A percentile compares a stretch with the other conserved stretches of the same genome.
Evolutionary conservation across 768 basidiomycete genomes (phyloP).

Genomic region (Paxillus involutus): DNA sequence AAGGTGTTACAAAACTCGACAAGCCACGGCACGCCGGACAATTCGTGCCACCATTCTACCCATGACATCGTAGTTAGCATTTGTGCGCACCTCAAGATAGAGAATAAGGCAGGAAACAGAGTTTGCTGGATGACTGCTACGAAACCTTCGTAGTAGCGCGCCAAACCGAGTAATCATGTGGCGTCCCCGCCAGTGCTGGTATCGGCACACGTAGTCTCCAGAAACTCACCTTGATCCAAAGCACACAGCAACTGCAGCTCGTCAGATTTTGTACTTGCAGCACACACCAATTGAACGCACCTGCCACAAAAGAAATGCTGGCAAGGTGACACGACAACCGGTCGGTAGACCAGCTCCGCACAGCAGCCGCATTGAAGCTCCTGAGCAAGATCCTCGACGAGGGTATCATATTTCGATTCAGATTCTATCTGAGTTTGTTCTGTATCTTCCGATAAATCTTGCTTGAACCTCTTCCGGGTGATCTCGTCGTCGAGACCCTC

Average conservation of each 20-base stretch:
- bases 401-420: conserved; percentile 23
- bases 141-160: neutral
- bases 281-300: conserved; percentile 36
- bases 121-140: neutral
- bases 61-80: conserved; percentile 15
- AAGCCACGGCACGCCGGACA: conserved; percentile 78
- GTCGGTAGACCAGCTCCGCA: conserved; percentile 76
- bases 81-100: neutral
- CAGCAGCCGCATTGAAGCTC: conserved; percentile 88
- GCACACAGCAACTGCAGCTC: conserved; percentile 62
- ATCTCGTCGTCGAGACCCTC: conserved; percentile 45
- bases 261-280: conserved; percentile 42
- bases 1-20: conserved; percentile 70
- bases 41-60: conserved; percentile 79
- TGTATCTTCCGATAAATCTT: conserved; percentile 32
- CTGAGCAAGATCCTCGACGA: conserved; percentile 64
- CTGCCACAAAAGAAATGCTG: conserved; percentile 93
- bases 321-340: conserved; percentile 80
- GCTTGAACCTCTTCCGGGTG: conserved; percentile 63
- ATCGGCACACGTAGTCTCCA: conserved; percentile 3
- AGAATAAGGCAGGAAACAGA: neutral
- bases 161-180: neutral
- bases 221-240: conserved; percentile 80
- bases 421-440: conserved; percentile 12
- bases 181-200: neutral